Evolutionary conservation across 2,329 filamentous ascomycete species (phyloP), one percentile per base, ranked within the genome.

Genomic region (Hypoxylon sp.): DNA sequence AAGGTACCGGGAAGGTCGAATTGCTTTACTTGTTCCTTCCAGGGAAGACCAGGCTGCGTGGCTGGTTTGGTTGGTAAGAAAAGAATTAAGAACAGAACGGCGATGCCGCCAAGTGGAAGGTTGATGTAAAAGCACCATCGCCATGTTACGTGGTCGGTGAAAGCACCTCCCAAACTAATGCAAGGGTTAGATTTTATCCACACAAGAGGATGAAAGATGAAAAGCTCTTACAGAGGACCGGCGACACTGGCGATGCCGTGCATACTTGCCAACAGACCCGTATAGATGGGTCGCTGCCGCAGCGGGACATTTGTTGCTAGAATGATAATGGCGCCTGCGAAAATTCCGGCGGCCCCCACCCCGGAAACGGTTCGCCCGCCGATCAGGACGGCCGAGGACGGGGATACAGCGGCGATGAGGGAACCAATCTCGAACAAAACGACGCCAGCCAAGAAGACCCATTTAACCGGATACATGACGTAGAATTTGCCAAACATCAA

Each of bases 341-440:
- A 76, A 13, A 82, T 75, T 1, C 81, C 80, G 0, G 75, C 79
- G 2, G 73, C 77, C 0, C 81, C 82, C 1, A 80, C 40, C 1
- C 81, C 82, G 2, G 81, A 75, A 0, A 83, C 50, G 0, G 79
- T 79, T 17, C 82, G 76, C 0, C 82, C 82, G 0, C 76, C 68
- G n/a, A 83, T 82, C 2, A 83, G 78, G 6, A 68, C 65, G 14
- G 60, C 50, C 2, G 65, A 68, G 4, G 65, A 64, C 2, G 65
- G 65, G 31, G 65, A 64, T 20, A 68, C 65, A 44, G 40, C 60
- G 2, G 76, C 77, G 42, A 69, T 67, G 10, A 69, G 59, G n/a
- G 63, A 67, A n/a, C 68, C 68, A 27, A 70, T 64, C 48, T 68
- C 61, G 31, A 70, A 70, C n/a, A 70, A 46, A 25, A 66, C 22